Evolutionary conservation across 2,329 filamentous ascomycete species (phyloP), one percentile per base, ranked within the genome.

Genomic region (Pestalotiopsis sp.): DNA sequence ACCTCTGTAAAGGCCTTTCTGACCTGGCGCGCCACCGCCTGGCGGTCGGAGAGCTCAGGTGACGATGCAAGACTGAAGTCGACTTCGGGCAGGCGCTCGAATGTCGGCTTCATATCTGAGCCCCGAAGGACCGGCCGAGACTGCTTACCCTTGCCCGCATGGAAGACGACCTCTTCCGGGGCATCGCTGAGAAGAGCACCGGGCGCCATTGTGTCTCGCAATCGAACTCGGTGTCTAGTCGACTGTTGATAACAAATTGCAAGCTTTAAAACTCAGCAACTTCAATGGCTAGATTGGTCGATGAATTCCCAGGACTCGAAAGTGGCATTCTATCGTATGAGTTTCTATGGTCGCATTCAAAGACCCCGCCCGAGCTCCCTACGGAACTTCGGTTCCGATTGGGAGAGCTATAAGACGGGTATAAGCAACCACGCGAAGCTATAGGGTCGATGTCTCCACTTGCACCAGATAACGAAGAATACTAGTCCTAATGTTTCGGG

Each of bases 111-210:
- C 20, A 62, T 62, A 11, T 60, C 56, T 13, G 40, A 38, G 56
- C 67, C 63, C 7, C 36, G 57, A 12, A 68, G 27, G 17, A 68
- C 27, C 1, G 57, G 59, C 11, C 67, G 67, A 3, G 49, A 57
- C 61, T 69, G 68, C 52, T 65, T 69, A 4, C 68, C 68, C 40
- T 69, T 69, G 45, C 68, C 68, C 4, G 68, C 68, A 57, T 69
- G 68, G 66, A 69, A 69, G 60, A 69, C 60, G 27, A 69, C 66
- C 60, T 69, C 68, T 25, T 56, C 40, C 31, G 68, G 59, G 4
- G 63, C 57, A 25, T 69, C 68, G 36, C 45, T 25, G 12, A 68
- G 23, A 12, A 67, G 66, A 14, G 66, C 60, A 36, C 68, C 68
- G n/a, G 68, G 68, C 23, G 68, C 68, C 68, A 69, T 69, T 20